Base-by-base conservation (phyloP, 306 rosid genomes). In the Crotalaria pallida region DNA sequence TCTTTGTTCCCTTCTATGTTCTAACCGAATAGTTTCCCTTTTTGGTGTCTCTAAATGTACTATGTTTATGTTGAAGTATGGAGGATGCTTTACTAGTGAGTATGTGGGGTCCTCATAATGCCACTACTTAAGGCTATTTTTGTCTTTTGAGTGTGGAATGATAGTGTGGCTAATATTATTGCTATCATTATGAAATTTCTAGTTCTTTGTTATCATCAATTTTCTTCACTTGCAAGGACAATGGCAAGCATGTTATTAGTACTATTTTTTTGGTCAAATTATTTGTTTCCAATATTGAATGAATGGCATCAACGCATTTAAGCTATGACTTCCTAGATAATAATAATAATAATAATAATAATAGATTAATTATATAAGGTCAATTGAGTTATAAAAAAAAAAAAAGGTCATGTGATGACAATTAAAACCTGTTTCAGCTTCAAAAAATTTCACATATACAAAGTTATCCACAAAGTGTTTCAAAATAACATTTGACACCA, bases 121-220 rank as follows among this genome's bases (percentile, higher is more conserved):
- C 55, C 77, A 68, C 84, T 76, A 65, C 69, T 29, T 21, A 1
- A 15, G 73, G 60, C 38, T 1, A 38, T 31, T 56, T 56, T 65
- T 12, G 27, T 27, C 57, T 67, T 64, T 71, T 43, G 27, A 36
- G 70, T 36, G 76, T 38, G 2, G 44, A 10, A 38, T 10, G n/a
- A 0, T 10, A 73, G 79, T 33, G 80, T 33, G 80, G 69, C 69
- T 50, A 60, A 38, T 59, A 3, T 58, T 69, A 2, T 64, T 57
- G 43, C 23, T 47, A 17, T 22, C 19, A 65, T 45, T 61, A 16
- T 63, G 23, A 34, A 63, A 22, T 18, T 50, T 38, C 6, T 31
- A 10, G 23, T 53, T 36, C n/a, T n/a, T 6, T 48, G 31, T 23
- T 44, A 43, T 44, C 13, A 19, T 6, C n/a, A n/a, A n/a, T 10